Conservation (phyloP, 352 stramenopile species). For the Pythium brassicae region DNA sequence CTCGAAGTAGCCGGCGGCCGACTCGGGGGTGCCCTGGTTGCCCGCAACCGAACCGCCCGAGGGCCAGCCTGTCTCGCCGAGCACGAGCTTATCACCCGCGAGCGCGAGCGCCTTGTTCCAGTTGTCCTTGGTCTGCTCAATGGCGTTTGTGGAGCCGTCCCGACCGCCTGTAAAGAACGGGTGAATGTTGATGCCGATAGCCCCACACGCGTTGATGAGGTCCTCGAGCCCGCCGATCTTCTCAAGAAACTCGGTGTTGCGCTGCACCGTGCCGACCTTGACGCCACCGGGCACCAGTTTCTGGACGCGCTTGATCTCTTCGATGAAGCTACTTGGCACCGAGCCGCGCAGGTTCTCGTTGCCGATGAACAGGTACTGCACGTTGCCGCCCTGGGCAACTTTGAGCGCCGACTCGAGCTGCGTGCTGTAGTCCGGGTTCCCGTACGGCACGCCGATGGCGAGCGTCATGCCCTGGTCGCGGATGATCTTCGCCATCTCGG, state of each 20-base stretch:
- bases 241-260: conserved; percentile 55
- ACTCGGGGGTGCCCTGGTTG: conserved; percentile 32
- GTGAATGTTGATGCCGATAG: conserved; percentile 57
- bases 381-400: conserved; percentile 38
- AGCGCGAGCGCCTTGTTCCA: conserved; percentile 37
- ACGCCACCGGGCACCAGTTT: conserved; percentile 27
- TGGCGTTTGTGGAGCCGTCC: conserved; percentile 24
- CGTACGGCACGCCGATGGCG: conserved; percentile 55
- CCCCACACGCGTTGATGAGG: conserved; percentile 36
- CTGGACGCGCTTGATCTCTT: conserved; percentile 52
- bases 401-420: conserved; percentile 41
- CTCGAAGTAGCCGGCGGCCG: conserved; percentile 44
- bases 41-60: conserved; percentile 27
- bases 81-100: conserved; percentile 40
- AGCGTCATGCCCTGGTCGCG: conserved; percentile 39
- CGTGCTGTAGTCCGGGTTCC: conserved; percentile 35
- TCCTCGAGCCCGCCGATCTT: conserved; percentile 31
- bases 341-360: conserved; percentile 62
- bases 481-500: conserved; percentile 51
- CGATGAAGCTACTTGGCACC: conserved; percentile 37
- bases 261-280: conserved; percentile 72
- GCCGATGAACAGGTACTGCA: conserved; percentile 61
- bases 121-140: conserved; percentile 44
- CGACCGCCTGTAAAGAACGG: conserved; percentile 54
- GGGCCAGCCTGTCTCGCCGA: conserved; percentile 57